Conservation (phyloP, 495 filamentous ascomycete species). For the Aspergillus bertholletiae region DNA sequence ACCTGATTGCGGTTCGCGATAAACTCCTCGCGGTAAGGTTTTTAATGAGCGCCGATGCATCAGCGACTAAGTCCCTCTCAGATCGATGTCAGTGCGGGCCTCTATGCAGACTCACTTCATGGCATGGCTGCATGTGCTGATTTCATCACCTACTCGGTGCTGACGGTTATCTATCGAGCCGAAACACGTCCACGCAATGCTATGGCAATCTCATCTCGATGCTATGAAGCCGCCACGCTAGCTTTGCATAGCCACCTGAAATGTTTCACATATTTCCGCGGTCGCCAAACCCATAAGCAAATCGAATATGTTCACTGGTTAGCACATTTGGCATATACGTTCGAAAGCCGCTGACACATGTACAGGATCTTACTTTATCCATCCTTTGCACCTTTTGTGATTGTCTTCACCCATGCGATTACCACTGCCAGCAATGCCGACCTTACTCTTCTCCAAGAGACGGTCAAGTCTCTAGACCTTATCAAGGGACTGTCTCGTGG, state of each 20-base stretch:
- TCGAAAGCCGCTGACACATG: neutral
- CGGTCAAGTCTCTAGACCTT: conserved; percentile 17
- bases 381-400: conserved; percentile 23
- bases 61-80: neutral
- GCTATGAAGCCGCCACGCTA: conserved; percentile 18
- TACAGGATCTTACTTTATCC: conserved; percentile 23
- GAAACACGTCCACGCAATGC: conserved; percentile 20
- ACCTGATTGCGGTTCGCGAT: conserved; percentile 20
- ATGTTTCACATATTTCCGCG: conserved; percentile 22
- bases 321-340: neutral
- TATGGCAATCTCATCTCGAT: conserved; percentile 21
- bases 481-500: conserved; percentile 22
- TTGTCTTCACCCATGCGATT: conserved; percentile 28
- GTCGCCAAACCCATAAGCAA: conserved; percentile 23
- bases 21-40: conserved; percentile 15
- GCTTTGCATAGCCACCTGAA: conserved; percentile 23
- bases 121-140: conserved; percentile 28
- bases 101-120: conserved; percentile 26
- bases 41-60: neutral
- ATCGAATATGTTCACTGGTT: conserved; percentile 27
- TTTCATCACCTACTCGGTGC: conserved; percentile 25
- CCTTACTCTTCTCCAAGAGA: conserved; percentile 20
- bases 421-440: conserved; percentile 15
- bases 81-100: conserved; percentile 21
- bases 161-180: conserved; percentile 26